A percentile compares a stretch with the other conserved stretches of the same genome.
Evolutionary conservation across 805 yeast genomes (phyloP).

Genomic region (Candida loeiensis): DNA sequence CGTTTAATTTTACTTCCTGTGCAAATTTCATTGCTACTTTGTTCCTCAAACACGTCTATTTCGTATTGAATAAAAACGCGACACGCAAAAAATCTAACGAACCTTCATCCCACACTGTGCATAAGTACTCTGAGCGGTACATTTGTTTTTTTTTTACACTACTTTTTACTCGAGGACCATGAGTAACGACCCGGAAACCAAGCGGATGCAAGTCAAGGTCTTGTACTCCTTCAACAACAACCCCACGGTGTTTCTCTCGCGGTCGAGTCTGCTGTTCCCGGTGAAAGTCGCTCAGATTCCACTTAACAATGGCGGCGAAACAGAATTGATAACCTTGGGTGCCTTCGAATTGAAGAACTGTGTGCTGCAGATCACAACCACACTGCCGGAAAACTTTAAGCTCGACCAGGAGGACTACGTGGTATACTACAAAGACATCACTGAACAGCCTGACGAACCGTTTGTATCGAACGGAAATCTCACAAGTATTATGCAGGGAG

Average conservation of each 20-base stretch:
- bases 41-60: constrained; percentile 8
- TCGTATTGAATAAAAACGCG: constrained; percentile 9
- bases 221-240: constrained; percentile 43
- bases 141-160: background rate
- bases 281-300: constrained; percentile 40
- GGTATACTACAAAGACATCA: constrained; percentile 44
- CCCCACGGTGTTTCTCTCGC: constrained; percentile 40
- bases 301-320: constrained; percentile 15
- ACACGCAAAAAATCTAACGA: constrained; percentile 7
- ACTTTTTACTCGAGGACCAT: constrained; percentile 11
- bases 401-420: constrained; percentile 40
- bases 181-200: constrained; percentile 21
- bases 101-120: constrained; percentile 1
- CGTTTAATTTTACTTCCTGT: background rate
- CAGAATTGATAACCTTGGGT: constrained; percentile 35
- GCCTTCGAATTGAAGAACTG: constrained; percentile 41
- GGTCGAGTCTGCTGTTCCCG: constrained; percentile 31
- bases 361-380: constrained; percentile 33
- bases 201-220: constrained; percentile 44
- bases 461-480: constrained; percentile 42
- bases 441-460: constrained; percentile 48
- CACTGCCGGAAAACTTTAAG: constrained; percentile 43
- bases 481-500: constrained; percentile 25
- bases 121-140: background rate
- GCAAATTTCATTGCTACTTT: background rate